Conservation (phyloP, 345 rosid species). For the Salix brachista region DNA sequence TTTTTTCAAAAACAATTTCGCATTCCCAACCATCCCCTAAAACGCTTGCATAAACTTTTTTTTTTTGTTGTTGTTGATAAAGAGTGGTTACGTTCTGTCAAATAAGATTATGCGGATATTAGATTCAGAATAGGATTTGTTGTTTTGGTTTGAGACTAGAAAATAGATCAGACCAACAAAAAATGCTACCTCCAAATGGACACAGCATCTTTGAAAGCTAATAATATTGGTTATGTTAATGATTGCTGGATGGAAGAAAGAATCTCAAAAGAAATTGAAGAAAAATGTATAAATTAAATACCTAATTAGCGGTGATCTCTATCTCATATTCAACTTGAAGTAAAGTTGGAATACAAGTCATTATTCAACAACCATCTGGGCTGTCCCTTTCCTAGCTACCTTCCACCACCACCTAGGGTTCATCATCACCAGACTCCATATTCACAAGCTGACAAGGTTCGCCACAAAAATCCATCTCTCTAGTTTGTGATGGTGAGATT, state of each 20-base stretch:
- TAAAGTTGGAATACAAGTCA: conserved; percentile 72
- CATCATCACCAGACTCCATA: conserved; percentile 29
- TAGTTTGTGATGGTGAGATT: conserved; percentile 63
- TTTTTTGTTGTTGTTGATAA: not conserved
- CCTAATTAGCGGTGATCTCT: conserved; percentile 30
- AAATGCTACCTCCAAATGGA: not conserved
- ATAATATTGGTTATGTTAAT: not conserved
- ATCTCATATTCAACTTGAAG: conserved; percentile 44
- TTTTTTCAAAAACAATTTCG: no score
- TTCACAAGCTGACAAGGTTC: conserved; percentile 60
- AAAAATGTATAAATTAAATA: not conserved
- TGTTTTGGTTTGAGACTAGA: not conserved
- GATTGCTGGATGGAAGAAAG: conserved; percentile 4
- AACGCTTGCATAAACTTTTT: not conserved
- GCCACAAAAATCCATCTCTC: conserved; percentile 68
- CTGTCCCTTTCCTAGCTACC: conserved; percentile 6
- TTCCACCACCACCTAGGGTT: conserved; percentile 13
- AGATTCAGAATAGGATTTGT: not conserved
- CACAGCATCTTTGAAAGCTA: conserved; percentile 6
- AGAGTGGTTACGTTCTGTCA: not conserved
- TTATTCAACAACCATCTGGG: conserved; percentile 40
- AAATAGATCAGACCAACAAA: not conserved
- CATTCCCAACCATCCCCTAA: not conserved
- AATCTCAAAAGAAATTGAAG: conserved; percentile 2
- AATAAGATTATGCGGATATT: not conserved